Evolutionary conservation across 2,329 filamentous ascomycete species (phyloP).

Genomic region (Microdochium nivale): DNA sequence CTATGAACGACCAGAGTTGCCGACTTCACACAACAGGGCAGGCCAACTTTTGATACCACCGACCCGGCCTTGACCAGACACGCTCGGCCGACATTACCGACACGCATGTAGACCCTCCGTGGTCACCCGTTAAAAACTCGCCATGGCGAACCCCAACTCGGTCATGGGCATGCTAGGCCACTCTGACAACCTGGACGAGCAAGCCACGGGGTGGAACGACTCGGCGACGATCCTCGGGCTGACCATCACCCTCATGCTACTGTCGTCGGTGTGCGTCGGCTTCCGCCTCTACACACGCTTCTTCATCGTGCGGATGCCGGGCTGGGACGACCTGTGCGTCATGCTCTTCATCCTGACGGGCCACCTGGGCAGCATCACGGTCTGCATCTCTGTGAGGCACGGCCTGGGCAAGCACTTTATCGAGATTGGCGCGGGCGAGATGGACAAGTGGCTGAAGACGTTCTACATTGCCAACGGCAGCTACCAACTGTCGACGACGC

Average conservation of each 20-base stretch:
- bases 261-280: conserved; percentile 17
- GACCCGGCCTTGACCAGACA: too few species aligned
- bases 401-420: conserved; percentile 20
- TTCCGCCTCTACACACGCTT: conserved; percentile 18
- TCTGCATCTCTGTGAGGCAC: conserved; percentile 6
- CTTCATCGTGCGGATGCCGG: conserved; percentile 14
- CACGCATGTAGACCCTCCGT: not conserved
- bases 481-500: conserved; percentile 22
- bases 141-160: not conserved
- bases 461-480: conserved; percentile 22
- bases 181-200: not conserved
- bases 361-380: conserved; percentile 6
- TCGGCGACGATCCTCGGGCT: not conserved
- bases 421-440: conserved; percentile 7
- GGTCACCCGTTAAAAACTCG: not conserved
- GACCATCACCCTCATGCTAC: not conserved
- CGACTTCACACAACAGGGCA: too few species aligned
- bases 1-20: too few species aligned
- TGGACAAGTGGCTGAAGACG: conserved; percentile 12
- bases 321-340: conserved; percentile 27
- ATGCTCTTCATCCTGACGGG: conserved; percentile 7
- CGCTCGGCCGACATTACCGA: too few species aligned
- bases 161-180: not conserved
- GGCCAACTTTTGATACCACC: too few species aligned
- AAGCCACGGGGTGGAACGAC: not conserved